Percentiles rank a stretch among this genome's conserved stretches.
Evolutionary conservation across 805 yeast genomes (phyloP).

Genomic region (Cyberlindnera maclurae): DNA sequence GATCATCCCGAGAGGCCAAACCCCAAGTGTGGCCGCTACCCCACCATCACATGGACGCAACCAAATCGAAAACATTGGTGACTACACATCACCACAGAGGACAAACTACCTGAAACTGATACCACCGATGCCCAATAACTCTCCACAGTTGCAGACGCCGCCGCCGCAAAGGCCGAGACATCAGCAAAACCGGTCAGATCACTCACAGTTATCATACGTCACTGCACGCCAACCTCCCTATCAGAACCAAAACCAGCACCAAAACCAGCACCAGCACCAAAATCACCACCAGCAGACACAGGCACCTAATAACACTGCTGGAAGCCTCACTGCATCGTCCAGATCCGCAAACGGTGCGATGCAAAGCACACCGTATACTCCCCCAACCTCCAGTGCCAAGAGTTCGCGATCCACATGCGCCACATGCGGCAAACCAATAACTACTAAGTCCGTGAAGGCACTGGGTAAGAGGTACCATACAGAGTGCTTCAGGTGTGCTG

Average conservation of each 20-base stretch:
- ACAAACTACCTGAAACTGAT: constrained; percentile 21
- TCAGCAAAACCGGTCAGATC: constrained; percentile 8
- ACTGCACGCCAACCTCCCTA: constrained; percentile 5
- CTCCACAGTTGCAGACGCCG: constrained; percentile 1
- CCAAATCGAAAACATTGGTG: not conserved
- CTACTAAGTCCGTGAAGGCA: constrained; percentile 83
- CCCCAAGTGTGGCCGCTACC: too few species aligned
- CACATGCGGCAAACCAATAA: constrained; percentile 44
- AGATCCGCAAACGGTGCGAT: not conserved
- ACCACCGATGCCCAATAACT: constrained; percentile 22
- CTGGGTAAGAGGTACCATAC: constrained; percentile 74
- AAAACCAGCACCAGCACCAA: not conserved
- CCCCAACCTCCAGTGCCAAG: constrained; percentile 7
- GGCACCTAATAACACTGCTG: not conserved
- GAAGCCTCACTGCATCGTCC: not conserved
- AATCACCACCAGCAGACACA: not conserved
- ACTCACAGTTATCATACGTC: constrained; percentile 6
- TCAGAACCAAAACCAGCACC: not conserved
- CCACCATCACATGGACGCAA: too few species aligned
- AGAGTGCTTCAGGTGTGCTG: constrained; percentile 80
- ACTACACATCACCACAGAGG: not conserved
- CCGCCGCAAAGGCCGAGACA: constrained; percentile 3
- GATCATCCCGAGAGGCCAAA: too few species aligned
- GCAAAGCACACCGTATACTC: constrained; percentile 2
- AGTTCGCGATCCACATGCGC: constrained; percentile 26